Percentiles rank a stretch among this genome's conserved stretches.
phyloP scores from a whole-genome alignment of 768 basidiomycete genomes.

The Mycena galericulata region DNA sequence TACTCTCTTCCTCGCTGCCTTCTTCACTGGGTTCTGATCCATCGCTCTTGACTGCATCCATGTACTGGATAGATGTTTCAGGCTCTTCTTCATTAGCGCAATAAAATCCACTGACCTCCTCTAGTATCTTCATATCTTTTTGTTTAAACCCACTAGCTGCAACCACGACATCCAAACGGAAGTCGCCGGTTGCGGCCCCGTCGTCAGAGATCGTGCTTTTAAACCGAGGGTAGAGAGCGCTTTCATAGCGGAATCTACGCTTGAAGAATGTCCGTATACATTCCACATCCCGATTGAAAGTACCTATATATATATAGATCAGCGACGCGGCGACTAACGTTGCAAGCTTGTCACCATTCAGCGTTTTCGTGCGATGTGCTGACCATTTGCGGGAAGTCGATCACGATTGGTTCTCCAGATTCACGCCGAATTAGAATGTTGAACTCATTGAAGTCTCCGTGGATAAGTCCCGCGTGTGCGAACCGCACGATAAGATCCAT shows the following conservation, averaged over 20 bases:
- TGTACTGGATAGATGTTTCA: constrained; percentile 63
- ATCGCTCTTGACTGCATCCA: constrained; percentile 62
- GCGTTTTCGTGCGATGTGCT: constrained; percentile 97
- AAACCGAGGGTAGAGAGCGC: constrained; percentile 88
- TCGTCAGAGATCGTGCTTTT: constrained; percentile 66
- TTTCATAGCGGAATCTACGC: constrained; percentile 93
- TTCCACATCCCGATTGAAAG: constrained; percentile 98
- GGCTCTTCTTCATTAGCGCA: constrained; percentile 31
- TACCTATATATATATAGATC: constrained; percentile 70
- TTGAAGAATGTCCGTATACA: constrained; percentile 95
- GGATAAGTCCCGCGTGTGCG: constrained; percentile 94
- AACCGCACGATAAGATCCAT: constrained; percentile 98
- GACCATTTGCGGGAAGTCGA: constrained; percentile 99
- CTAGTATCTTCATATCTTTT: constrained; percentile 83
- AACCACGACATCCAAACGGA: constrained; percentile 90
- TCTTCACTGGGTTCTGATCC: constrained; percentile 54
- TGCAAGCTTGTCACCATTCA: constrained; percentile 76
- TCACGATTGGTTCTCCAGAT: constrained; percentile 83
- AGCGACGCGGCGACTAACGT: constrained; percentile 22
- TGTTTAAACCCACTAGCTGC: constrained; percentile 94
- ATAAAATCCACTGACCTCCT: constrained; percentile 71
- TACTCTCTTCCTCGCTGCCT: constrained; percentile 50
- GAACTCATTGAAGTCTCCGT: constrained; percentile 99
- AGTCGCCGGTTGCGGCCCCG: constrained; percentile 60
- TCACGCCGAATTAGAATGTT: constrained; percentile 93